A percentile compares a stretch with the other conserved stretches of the same genome.
phyloP scores from a whole-genome alignment of 2,329 filamentous ascomycete species.

The Didymosphaeria variabile region DNA sequence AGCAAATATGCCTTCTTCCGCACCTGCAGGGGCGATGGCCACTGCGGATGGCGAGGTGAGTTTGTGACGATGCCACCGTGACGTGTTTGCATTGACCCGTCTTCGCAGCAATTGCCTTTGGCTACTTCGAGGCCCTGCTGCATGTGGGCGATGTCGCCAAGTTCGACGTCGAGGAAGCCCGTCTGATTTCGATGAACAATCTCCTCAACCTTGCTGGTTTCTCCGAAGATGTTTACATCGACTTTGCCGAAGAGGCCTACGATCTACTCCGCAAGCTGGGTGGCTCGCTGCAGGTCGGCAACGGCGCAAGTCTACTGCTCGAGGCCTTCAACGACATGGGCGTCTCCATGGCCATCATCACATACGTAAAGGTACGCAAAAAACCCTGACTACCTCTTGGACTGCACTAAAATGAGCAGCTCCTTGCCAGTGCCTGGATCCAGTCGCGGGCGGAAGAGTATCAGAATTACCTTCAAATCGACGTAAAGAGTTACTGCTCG shows the following conservation, averaged over 20 bases:
- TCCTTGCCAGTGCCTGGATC: constrained; percentile 86
- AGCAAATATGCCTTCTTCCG: constrained; percentile 88
- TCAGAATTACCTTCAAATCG: constrained; percentile 70
- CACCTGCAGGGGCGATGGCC: constrained; percentile 88
- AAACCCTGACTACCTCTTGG: constrained; percentile 4
- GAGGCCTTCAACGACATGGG: constrained; percentile 77
- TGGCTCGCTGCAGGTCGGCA: constrained; percentile 62
- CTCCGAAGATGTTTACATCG: constrained; percentile 75
- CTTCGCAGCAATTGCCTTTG: constrained; percentile 81
- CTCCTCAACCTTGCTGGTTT: constrained; percentile 76
- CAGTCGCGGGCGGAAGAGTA: constrained; percentile 76
- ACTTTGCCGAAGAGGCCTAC: constrained; percentile 81
- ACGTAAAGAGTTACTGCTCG: constrained; percentile 74
- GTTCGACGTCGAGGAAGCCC: constrained; percentile 74
- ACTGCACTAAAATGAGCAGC: constrained; percentile 56
- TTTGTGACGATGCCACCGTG: constrained; percentile 14
- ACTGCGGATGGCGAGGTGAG: constrained; percentile 97
- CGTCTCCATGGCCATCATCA: constrained; percentile 79
- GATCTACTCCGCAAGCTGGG: constrained; percentile 72
- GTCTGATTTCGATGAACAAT: constrained; percentile 75
- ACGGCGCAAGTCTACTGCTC: constrained; percentile 62
- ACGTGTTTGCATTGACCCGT: constrained; percentile 36
- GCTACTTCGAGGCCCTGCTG: constrained; percentile 88
- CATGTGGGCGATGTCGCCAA: constrained; percentile 70
- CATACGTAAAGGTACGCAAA: constrained; percentile 73